Conservation (phyloP, 352 stramenopile genomes). For the Globisporangium camurandrum region DNA sequence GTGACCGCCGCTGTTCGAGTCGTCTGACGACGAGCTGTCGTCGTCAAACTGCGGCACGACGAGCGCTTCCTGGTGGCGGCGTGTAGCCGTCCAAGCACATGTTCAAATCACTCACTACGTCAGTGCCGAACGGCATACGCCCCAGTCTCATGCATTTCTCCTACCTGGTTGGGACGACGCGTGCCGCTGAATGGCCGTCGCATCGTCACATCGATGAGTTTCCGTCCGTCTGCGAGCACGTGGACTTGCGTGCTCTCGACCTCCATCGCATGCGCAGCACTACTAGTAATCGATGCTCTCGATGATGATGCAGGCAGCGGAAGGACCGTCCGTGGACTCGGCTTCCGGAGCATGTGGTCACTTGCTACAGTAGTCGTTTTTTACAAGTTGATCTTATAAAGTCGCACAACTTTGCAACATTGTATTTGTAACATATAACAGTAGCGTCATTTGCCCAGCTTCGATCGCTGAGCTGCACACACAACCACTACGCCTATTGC, state of each 20-base stretch:
- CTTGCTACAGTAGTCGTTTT: too few relatives aligned
- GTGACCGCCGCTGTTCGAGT: conserved; percentile 17
- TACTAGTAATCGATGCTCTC: too few relatives aligned
- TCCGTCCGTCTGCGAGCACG: conserved; percentile 33
- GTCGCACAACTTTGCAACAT: too few relatives aligned
- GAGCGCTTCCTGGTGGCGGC: conserved; percentile 39
- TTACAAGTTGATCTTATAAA: too few relatives aligned
- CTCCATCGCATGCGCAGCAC: conserved; percentile 35
- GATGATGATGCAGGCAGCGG: too few relatives aligned
- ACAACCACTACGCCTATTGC: too few relatives aligned
- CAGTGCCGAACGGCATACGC: background rate
- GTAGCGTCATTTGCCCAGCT: too few relatives aligned
- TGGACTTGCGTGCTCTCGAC: conserved; percentile 39
- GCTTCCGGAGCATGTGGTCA: too few relatives aligned
- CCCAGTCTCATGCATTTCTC: conserved; percentile 4
- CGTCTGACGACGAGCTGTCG: conserved; percentile 34
- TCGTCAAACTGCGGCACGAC: conserved; percentile 66
- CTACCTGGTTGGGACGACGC: conserved; percentile 5
- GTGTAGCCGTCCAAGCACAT: too few relatives aligned
- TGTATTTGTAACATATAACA: too few relatives aligned
- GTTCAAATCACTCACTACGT: background rate
- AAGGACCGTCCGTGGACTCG: too few relatives aligned
- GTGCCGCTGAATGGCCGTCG: conserved; percentile 14
- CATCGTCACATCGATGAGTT: conserved; percentile 50
- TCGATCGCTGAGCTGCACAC: too few relatives aligned